Evolutionary conservation across 2,329 filamentous ascomycete species (phyloP), one percentile per base, ranked within the genome.

Genomic region (Sclerotiophoma versabilis): DNA sequence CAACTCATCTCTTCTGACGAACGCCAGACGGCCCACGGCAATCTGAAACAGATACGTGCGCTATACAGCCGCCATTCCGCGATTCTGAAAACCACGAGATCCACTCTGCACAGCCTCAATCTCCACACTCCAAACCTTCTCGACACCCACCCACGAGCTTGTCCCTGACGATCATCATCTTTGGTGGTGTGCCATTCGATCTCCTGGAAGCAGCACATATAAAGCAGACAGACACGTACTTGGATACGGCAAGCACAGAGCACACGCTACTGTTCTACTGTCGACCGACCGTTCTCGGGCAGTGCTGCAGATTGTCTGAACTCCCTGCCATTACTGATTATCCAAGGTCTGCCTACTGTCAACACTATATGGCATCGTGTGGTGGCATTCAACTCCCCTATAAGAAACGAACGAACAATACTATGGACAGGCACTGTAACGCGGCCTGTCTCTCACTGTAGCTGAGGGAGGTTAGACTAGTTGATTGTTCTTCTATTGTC

Each of bases 81-180:
- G 22, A 45, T 45, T 34, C 45, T 39, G 41, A 44, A 19, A 14
- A 15, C 7, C 17, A 47, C 32, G 26, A 45, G 51, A 23, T 54
- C 51, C 51, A 49, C 44, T 49, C 39, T 54, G 39, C 51, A 54
- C 51, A 54, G 51, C 51, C 50, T 44, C 45, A 26, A 39, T 49
- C 51, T 44, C 51, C 51, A 54, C 51, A 39, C 29, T 17, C 33
- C 41, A 52, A 45, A 41, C 36, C 48, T 15, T 17, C 42, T 39
- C 33, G 33, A 41, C 22, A 12, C 26, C 45, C 25, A 26, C 22
- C 41, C 34, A 45, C 41, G 19, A 39, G 22, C 36, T 34, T 33
- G 39, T 45, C 46, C 51, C 51, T 54, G 51, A 42, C 45, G 45
- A 54, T 54, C 45, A 45, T 45, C 9, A 45, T 54, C 30, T 34